Base-by-base conservation (phyloP, 1,139 yeast genomes). In the Lodderomyces oxycetoniae region DNA sequence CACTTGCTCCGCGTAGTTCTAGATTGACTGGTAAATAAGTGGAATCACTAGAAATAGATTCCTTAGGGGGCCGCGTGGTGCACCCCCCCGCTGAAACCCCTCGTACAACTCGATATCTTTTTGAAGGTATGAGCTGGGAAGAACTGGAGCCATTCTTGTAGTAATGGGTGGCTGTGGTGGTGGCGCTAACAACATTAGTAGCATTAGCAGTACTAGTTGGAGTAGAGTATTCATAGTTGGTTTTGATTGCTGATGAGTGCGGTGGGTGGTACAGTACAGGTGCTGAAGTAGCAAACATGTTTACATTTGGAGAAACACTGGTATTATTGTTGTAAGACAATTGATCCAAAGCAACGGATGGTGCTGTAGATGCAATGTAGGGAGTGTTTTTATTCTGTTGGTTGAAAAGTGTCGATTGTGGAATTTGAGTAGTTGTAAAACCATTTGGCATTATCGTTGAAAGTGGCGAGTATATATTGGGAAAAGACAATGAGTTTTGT, bases 71-170 rank as follows among this genome's bases (percentile, higher is more conserved):
- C 39, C 73, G 63, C 2, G 79, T 71, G 15, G 67, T 61, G 25
- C 74, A 59, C 1, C 81, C 81, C 13, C 82, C 81, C 4, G 80
- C 76, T 21, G 76, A 71, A 10, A 74, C 59, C 6, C 82, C 82
- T 41, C 83, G 60, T 14, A 74, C 61, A 2, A 77, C 69, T 27
- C 71, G 59, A 46, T 62, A 73, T 27, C 64, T 53, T 33, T 36
- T 34, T 20, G 19, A 15, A 11, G 29, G 14, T 31, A 27, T 28
- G 31, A 28, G 25, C 13, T 24, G 24, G 24, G 21, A 25, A 21
- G n/a, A n/a, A 20, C 8, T 8, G 23, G 10, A n/a, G 23, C n/a
- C n/a, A n/a, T 20, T 20, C n/a, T 20, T 8, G 10, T n/a, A 20
- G n/a, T n/a, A 20, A n/a, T 20, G 17, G 4, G 4, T 20, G 4